Base-by-base conservation (phyloP, 495 filamentous ascomycete genomes). In the Pseudomonodictys pantanalensis region DNA sequence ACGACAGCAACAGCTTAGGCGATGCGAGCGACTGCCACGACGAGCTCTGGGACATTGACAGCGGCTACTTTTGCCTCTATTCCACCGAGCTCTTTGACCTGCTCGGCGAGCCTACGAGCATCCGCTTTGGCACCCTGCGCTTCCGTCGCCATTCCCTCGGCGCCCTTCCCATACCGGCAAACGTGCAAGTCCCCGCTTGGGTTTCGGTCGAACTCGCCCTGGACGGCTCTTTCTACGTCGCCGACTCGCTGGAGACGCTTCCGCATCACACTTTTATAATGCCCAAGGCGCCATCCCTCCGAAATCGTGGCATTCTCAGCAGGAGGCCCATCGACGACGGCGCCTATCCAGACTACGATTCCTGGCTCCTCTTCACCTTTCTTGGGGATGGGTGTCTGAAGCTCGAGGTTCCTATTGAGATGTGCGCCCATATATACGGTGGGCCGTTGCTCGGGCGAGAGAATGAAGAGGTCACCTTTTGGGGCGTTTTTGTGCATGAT, bases 281-380 rank as follows among this genome's bases (percentile, higher is more conserved):
- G 18, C 60, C 60, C 10, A 35, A 44, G 2, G 3, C 22, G 2
- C 60, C 60, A 8, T 63, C 60, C 18, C 39, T 63, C 28, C 45
- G 29, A 23, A 63, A 63, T 53, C 15, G 53, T 10, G 60, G 60
- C 33, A 58, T 63, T n/a, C 46, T 46, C 7, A 52, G 52, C 44
- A 22, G 60, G 30, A 63, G 52, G 28, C 39, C 24, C 3, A 53
- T 57, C 15, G 60, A 58, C 26, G 46, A 33, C 38, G 60, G 52
- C 39, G 46, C 46, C n/a, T 63, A 57, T 45, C 60, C 60, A 5
- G 33, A 35, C 2, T 63, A 51, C 39, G 60, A 63, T 30, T 63
- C 60, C 7, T 63, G 60, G 60, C 53, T 63, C 22, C 47, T 63
- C 23, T 63, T 63, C 47, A 63, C 60, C 18, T 63, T 63, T 47